Evolutionary conservation across 2,329 filamentous ascomycete genomes (phyloP), one percentile per base, ranked within the genome.

Genomic region (Aphanoascus verrucosus): DNA sequence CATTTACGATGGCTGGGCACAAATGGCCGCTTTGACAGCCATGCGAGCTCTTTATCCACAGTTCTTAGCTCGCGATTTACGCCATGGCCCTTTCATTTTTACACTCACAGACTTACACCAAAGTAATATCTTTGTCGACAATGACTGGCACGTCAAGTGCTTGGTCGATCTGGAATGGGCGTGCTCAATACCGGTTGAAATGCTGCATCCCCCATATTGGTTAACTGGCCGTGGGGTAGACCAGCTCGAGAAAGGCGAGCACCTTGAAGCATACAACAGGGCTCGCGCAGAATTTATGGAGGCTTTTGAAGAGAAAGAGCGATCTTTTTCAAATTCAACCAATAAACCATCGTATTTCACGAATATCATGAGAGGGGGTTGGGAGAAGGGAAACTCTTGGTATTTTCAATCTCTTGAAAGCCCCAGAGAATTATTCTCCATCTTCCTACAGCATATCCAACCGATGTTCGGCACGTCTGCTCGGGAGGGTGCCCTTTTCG

Each of bases 151-250:
- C 44, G 58, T 70, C 34, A 65, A 58, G 32, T 57, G 49, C 44
- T 47, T 70, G 9, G 62, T 70, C 54, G 67, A 70, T 48, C 60
- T 69, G 3, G 66, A 71, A 56, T 70, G 63, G 63, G 60, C 63
- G 12, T 54, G 41, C 28, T 47, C 55, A 43, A 23, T 17, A 28
- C 50, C 42, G 9, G 40, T 63, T 11, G 65, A 69, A 52, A 66
- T 67, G 59, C 37, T 60, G 14, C 52, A 53, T 11, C 58, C 61
- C 15, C 67, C 67, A 5, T 58, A 62, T 57, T 70, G 65, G 67
- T 55, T 70, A 19, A 64, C 61, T 35, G 49, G 52, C 58, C 42
- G 54, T 23, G 17, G 37, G 6, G 44, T 56, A 20, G 45, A 55
- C 38, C 55, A 55, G 23, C 43, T 63, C 9, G 32, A 57, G 19